Evolutionary conservation across 345 rosid genomes (phyloP).

Genomic region (Linum tenue): DNA sequence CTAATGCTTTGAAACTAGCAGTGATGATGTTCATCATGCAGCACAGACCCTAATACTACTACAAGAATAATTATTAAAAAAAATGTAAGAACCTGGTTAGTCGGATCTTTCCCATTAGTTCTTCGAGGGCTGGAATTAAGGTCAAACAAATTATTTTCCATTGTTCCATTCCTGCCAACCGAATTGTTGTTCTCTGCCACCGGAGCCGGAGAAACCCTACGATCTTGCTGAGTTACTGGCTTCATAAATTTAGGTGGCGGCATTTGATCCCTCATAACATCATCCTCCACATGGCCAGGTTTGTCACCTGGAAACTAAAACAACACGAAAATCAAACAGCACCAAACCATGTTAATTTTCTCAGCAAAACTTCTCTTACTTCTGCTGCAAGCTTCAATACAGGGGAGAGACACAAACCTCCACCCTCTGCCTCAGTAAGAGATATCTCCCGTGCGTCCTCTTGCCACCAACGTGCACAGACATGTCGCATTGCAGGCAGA

Average conservation of each 20-base stretch:
- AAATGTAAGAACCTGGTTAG: too few species aligned
- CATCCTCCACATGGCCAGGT: slow-evolving; percentile 37
- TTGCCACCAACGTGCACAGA: slow-evolving; percentile 79
- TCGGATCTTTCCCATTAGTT: slow-evolving; percentile 43
- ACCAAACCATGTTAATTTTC: background rate
- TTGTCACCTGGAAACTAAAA: slow-evolving; percentile 72
- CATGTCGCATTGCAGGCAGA: slow-evolving; percentile 87
- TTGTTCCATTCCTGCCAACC: slow-evolving; percentile 31
- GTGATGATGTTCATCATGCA: too few species aligned
- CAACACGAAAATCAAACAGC: slow-evolving; percentile 8
- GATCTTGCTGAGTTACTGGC: slow-evolving; percentile 44
- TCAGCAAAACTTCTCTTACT: background rate
- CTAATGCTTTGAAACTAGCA: too few species aligned
- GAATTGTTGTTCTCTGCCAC: slow-evolving; percentile 25
- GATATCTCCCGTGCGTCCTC: slow-evolving; percentile 60
- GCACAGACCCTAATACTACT: background rate
- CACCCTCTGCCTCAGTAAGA: slow-evolving; percentile 62
- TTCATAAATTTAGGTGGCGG: slow-evolving; percentile 18
- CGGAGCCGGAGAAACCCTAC: slow-evolving; percentile 23
- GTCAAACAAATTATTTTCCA: slow-evolving; percentile 53
- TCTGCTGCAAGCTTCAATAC: background rate
- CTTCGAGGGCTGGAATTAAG: slow-evolving; percentile 59
- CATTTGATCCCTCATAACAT: slow-evolving; percentile 30
- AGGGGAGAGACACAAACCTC: slow-evolving; percentile 34
- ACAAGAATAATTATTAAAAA: slow-evolving; percentile 28